Base-by-base conservation (phyloP, 2,329 filamentous ascomycete species). In the Ceratocystis papillata region DNA sequence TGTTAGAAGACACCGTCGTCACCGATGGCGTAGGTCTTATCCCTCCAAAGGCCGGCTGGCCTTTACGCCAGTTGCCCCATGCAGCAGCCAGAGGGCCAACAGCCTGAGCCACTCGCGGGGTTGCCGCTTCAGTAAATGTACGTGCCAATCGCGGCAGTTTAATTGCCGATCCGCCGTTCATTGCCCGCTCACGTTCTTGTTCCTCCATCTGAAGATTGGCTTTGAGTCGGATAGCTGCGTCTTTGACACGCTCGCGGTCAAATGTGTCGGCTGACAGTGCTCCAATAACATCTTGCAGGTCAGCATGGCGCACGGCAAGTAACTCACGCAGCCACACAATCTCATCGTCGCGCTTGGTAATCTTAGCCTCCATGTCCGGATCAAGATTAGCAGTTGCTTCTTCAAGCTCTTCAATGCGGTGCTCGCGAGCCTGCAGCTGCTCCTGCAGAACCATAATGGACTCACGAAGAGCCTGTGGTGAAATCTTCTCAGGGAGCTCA, bases 151-250 rank as follows among this genome's bases (percentile, higher is more conserved):
- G 89, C 3, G 89, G 88, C 70, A 94, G 79, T 65, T 80, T 83
- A 68, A 87, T 80, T 33, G 83, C 79, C 6, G 85, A 87, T 15
- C 83, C 83, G 61, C 86, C 86, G 65, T 87, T 86, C 76, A 89
- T 83, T 0, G 90, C 87, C 68, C 94, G 84, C 75, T 97, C 93
- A 63, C 90, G 89, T 76, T 96, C 92, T 74, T 96, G 90, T 73
- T 95, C 89, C 75, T 99, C 93, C 94, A 99, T 99, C 74, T 97
- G 90, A 45, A 99, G 80, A 72, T 96, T 96, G 15, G 94, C 90
- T 74, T 90, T 90, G 68, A 99, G 86, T 64, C 94, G 87, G 71
- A 97, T 97, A 45, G 90, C 89, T 5, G 92, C 91, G 73, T 97
- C 92, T 71, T 89, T 89, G 69, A 96, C 88, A 5, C 83, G 82